Conservation (phyloP, 1,139 yeast species). For the Lodderomyces theae region DNA sequence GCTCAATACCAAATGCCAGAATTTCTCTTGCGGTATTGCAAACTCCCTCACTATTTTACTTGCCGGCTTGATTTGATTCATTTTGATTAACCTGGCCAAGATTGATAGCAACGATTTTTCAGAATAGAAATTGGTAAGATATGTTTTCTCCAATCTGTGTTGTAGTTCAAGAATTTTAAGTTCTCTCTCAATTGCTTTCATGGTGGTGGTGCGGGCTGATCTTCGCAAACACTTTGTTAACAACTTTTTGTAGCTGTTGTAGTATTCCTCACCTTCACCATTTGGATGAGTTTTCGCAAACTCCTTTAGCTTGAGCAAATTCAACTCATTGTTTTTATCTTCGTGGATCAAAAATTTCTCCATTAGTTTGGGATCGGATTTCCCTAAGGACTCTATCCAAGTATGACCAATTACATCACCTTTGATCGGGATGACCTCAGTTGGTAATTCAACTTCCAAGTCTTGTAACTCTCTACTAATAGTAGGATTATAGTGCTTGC, state of each 20-base stretch:
- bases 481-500: conserved; percentile 1
- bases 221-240: conserved; percentile 24
- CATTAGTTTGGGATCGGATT: conserved; percentile 20
- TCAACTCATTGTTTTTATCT: conserved; percentile 29
- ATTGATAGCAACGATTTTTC: conserved; percentile 55
- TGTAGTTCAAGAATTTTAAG: conserved; percentile 51
- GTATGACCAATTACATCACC: conserved; percentile 45
- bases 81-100: conserved; percentile 48
- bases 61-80: conserved; percentile 62
- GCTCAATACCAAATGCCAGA: conserved; percentile 60
- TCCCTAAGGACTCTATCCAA: conserved; percentile 37
- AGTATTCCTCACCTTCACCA: conserved; percentile 18
- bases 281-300: conserved; percentile 11
- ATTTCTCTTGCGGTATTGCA: conserved; percentile 60
- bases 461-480: conserved; percentile 10
- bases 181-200: conserved; percentile 47
- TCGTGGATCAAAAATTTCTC: conserved; percentile 35
- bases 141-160: conserved; percentile 52
- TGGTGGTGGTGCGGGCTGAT: conserved; percentile 18
- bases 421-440: conserved; percentile 25
- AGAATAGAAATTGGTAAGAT: conserved; percentile 51
- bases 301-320: conserved; percentile 20
- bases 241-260: conserved; percentile 26
- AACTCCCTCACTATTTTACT: conserved; percentile 57
- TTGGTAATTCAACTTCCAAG: conserved; percentile 11